Conservation (phyloP, 2,329 filamentous ascomycete species). For the Chaetomiaceae sp. region DNA sequence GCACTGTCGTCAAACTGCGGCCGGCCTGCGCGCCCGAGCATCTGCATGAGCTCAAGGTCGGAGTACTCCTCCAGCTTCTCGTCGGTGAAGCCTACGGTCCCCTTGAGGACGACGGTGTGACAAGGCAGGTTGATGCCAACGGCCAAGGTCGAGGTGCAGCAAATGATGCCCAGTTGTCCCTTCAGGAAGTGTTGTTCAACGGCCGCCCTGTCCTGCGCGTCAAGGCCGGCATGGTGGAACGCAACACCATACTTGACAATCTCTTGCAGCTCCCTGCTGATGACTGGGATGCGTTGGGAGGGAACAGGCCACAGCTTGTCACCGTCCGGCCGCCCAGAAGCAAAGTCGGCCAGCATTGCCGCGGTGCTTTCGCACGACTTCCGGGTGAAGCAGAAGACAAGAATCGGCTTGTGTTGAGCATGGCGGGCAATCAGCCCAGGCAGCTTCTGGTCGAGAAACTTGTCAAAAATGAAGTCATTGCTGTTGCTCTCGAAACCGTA, state of each 20-base stretch:
- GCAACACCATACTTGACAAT: conserved; percentile 57
- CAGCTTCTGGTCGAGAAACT: conserved; percentile 60
- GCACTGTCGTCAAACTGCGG: conserved; percentile 78
- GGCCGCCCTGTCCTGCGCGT: conserved; percentile 55
- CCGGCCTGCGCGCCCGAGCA: conserved; percentile 78
- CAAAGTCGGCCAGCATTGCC: conserved; percentile 61
- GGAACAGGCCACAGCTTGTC: conserved; percentile 63
- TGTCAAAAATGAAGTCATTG: conserved; percentile 78
- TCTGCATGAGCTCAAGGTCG: conserved; percentile 84
- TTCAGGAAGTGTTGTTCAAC: conserved; percentile 66
- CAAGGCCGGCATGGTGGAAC: conserved; percentile 78
- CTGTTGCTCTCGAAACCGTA: conserved; percentile 60
- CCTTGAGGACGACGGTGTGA: conserved; percentile 78
- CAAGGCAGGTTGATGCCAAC: conserved; percentile 82
- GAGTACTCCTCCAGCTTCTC: conserved; percentile 64
- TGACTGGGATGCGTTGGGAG: conserved; percentile 44
- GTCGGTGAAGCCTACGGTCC: conserved; percentile 64
- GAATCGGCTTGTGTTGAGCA: conserved; percentile 67
- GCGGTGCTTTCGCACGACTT: conserved; percentile 67
- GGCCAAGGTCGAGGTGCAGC: conserved; percentile 80
- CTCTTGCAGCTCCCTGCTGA: conserved; percentile 56
- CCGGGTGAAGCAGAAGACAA: conserved; percentile 78
- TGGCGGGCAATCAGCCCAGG: conserved; percentile 63
- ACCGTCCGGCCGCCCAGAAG: conserved; percentile 46
- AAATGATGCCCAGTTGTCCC: conserved; percentile 74